Base-by-base conservation (phyloP, 2,329 filamentous ascomycete genomes). In the Talaromyces sp. region DNA sequence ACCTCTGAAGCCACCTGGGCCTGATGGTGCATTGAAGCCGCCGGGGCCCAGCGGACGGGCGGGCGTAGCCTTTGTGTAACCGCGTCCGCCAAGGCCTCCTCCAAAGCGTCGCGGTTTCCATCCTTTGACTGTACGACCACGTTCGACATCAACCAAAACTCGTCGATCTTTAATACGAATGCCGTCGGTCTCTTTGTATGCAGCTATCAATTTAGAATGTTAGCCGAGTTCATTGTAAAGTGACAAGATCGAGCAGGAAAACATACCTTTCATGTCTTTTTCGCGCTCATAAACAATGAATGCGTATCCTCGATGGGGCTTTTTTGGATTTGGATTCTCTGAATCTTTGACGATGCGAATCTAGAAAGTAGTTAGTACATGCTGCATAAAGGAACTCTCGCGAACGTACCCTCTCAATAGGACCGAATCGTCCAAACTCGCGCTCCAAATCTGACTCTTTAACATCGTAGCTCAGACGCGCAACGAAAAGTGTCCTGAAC, bases 231-330 rank as follows among this genome's bases (percentile, higher is more conserved):
- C 10, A 13, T 36, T 4, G 34, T 36, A 36, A 13, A 36, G 34
- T 7, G 11, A 36, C 10, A 11, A 13, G 4, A 13, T 19, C 27
- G 10, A 54, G 29, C 27, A 54, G 17, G 25, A 25, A 25, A 11
- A 51, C 67, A 69, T 96, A 97, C 93, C 93, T 92, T 96, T 96
- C 93, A 98, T 97, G 77, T 98, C 95, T 80, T 94, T 93, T 81
- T 98, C 95, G 78, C 92, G 90, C 80, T 98, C 94, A 76, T 94
- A 99, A 63, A 98, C 92, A 71, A 99, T 90, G 76, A 99, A 99
- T 68, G 92, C 95, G 79, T 99, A 99, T 68, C 95, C 95, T 73
- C 90, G 86, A 75, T 96, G 91, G 60, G 89, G 82, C 81, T 93
- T 93, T 75, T 90, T 90, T 76, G 91, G 89, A 80, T 93, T 91